A percentile compares a stretch with the other conserved stretches of the same genome.
Conservation (phyloP, 768 basidiomycete genomes). For the Paxillus rubicundulus region DNA sequence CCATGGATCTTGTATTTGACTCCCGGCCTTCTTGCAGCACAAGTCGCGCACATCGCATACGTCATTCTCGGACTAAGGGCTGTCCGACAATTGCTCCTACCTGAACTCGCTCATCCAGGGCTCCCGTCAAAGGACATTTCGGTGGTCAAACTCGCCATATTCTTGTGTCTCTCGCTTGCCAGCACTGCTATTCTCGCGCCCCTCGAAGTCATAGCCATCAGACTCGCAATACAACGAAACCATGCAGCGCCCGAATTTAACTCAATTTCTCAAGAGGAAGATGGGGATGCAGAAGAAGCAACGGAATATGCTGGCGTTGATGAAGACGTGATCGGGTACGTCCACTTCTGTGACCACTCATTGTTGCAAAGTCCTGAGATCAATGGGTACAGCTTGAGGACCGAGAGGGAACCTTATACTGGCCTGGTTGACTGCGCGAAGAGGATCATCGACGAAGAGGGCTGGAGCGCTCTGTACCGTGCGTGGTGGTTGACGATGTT, state of each 20-base stretch:
- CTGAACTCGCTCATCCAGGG: slow-evolving; percentile 42
- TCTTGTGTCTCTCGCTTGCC: slow-evolving; percentile 52
- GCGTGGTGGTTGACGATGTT: slow-evolving; percentile 85
- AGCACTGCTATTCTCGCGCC: slow-evolving; percentile 66
- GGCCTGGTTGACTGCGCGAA: slow-evolving; percentile 75
- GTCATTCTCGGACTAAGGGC: slow-evolving; percentile 42
- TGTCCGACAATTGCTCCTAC: slow-evolving; percentile 54
- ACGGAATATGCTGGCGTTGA: slow-evolving; percentile 65
- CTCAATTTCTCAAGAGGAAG: slow-evolving; percentile 70
- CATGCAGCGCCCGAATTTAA: slow-evolving; percentile 75
- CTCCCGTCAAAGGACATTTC: slow-evolving; percentile 43
- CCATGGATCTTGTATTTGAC: slow-evolving; percentile 84
- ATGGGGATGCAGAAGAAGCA: slow-evolving; percentile 57
- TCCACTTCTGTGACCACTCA: neutral
- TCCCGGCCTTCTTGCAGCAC: slow-evolving; percentile 55
- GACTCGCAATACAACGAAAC: slow-evolving; percentile 82
- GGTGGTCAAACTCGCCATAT: slow-evolving; percentile 49
- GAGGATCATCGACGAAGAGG: slow-evolving; percentile 78
- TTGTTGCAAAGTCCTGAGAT: slow-evolving; percentile 1
- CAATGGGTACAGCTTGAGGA: slow-evolving; percentile 51
- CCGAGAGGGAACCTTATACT: slow-evolving; percentile 75
- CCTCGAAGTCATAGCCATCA: slow-evolving; percentile 74
- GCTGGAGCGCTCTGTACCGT: slow-evolving; percentile 67
- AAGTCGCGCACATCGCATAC: slow-evolving; percentile 45
- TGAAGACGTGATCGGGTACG: slow-evolving; percentile 85